phyloP scores from a whole-genome alignment of 768 basidiomycete species.

The Rhodotorula taiwanensis region DNA sequence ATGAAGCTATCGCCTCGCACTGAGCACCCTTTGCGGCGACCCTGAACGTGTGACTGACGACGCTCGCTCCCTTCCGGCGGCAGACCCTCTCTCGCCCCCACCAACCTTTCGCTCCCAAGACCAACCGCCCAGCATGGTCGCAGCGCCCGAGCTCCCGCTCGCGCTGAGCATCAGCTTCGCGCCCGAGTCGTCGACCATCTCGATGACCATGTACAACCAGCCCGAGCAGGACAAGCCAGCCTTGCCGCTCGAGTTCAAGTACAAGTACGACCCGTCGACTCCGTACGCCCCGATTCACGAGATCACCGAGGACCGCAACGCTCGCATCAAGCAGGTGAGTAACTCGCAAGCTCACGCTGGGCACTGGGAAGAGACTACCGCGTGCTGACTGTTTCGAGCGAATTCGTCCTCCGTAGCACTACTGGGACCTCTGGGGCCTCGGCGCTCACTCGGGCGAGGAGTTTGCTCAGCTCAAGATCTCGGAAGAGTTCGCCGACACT shows the following conservation, averaged over 20 bases:
- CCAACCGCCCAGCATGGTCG: constrained; percentile 27
- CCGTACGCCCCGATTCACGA: constrained; percentile 89
- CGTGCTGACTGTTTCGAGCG: background rate
- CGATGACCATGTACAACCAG: constrained; percentile 37
- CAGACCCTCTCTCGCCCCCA: background rate
- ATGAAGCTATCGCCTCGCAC: no score
- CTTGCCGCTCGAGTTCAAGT: constrained; percentile 73
- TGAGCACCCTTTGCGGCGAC: no score
- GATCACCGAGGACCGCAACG: constrained; percentile 70
- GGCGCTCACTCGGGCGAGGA: constrained; percentile 54
- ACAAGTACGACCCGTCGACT: constrained; percentile 77
- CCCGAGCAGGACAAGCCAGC: constrained; percentile 43
- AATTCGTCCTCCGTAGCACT: constrained; percentile 59
- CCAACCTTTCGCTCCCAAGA: no score
- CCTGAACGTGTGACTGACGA: no score
- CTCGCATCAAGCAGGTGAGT: constrained; percentile 61
- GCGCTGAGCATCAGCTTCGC: constrained; percentile 38
- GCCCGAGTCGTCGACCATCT: constrained; percentile 30
- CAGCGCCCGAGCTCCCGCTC: constrained; percentile 32
- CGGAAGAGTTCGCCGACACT: constrained; percentile 76
- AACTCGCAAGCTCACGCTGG: background rate
- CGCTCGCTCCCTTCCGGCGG: background rate
- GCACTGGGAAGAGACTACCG: background rate
- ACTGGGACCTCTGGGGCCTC: constrained; percentile 98
- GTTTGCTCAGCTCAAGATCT: constrained; percentile 70